These are phyloP conservation scores for Tarenaya hassleriana DNA, from an alignment of 345 rosid species.

Conservation along the genomic window DNA sequence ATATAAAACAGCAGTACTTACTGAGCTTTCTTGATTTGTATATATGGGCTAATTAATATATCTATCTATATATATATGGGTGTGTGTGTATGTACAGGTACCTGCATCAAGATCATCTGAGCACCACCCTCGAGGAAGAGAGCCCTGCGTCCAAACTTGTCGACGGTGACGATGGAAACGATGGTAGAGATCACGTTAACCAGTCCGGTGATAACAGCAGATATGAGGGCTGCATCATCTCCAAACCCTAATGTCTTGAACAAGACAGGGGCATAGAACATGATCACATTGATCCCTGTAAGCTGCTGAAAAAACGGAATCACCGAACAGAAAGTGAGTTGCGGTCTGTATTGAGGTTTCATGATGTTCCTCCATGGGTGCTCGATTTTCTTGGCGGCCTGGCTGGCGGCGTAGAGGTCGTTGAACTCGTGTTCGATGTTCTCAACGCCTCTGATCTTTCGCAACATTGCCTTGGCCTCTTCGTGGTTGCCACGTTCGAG, in stretches of 20 bases:
- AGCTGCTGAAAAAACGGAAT: constrained; percentile 40
- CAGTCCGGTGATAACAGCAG: constrained; percentile 33
- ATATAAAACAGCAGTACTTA: not conserved
- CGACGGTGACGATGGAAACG: constrained; percentile 30
- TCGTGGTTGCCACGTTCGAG: constrained; percentile 35
- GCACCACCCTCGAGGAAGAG: constrained; percentile 33
- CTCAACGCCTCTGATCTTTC: constrained; percentile 31
- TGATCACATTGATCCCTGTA: constrained; percentile 40
- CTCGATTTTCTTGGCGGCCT: constrained; percentile 16
- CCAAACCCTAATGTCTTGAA: constrained; percentile 35
- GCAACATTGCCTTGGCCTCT: constrained; percentile 24
- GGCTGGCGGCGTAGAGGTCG: constrained; percentile 25
- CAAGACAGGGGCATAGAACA: constrained; percentile 40
- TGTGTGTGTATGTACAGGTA: too few relatives aligned
- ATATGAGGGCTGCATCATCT: constrained; percentile 25
- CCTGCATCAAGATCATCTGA: constrained; percentile 39
- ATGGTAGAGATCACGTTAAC: constrained; percentile 28
- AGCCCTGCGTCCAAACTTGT: constrained; percentile 31
- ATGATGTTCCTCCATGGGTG: constrained; percentile 30
- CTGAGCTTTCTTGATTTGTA: constrained; percentile 5
- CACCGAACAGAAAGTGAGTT: constrained; percentile 23
- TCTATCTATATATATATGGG: too few relatives aligned
- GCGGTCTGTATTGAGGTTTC: constrained; percentile 30
- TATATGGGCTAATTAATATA: not conserved
- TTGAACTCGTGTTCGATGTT: constrained; percentile 33